Conservation (phyloP, 768 basidiomycete species). For the Lyophyllum shimeji region DNA sequence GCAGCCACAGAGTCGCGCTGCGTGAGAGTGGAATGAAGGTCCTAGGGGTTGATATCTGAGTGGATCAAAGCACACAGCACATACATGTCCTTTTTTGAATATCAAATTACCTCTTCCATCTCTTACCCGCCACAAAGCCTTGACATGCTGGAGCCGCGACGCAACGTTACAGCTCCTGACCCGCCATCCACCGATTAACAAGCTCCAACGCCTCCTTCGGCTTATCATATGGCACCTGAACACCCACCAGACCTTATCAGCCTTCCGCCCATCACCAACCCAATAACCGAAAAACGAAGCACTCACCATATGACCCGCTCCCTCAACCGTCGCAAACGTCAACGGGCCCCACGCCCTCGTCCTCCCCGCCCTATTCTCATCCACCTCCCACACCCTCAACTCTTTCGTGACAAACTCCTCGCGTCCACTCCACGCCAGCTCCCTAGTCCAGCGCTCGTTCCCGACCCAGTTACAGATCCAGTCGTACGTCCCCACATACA, state of each 20-base stretch:
- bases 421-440: conserved; percentile 71
- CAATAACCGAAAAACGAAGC: background rate
- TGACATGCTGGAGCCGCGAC: too few species aligned
- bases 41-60: too few species aligned
- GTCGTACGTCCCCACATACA: conserved; percentile 71
- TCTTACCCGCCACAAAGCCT: too few species aligned
- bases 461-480: conserved; percentile 80
- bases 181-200: conserved; percentile 50
- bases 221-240: conserved; percentile 64
- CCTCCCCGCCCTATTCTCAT: conserved; percentile 41
- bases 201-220: conserved; percentile 56
- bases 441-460: conserved; percentile 70
- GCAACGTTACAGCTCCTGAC: conserved; percentile 9
- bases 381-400: conserved; percentile 59
- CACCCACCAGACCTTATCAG: conserved; percentile 13
- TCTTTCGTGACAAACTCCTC: conserved; percentile 37
- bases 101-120: too few species aligned
- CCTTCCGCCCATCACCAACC: background rate
- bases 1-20: too few species aligned
- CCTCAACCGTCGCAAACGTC: conserved; percentile 63
- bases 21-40: too few species aligned
- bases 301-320: conserved; percentile 74
- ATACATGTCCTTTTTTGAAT: too few species aligned
- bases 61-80: too few species aligned
- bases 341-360: conserved; percentile 45